Evolutionary conservation across 2,329 filamentous ascomycete genomes (phyloP).

Genomic region (Cordyceps cicadae): DNA sequence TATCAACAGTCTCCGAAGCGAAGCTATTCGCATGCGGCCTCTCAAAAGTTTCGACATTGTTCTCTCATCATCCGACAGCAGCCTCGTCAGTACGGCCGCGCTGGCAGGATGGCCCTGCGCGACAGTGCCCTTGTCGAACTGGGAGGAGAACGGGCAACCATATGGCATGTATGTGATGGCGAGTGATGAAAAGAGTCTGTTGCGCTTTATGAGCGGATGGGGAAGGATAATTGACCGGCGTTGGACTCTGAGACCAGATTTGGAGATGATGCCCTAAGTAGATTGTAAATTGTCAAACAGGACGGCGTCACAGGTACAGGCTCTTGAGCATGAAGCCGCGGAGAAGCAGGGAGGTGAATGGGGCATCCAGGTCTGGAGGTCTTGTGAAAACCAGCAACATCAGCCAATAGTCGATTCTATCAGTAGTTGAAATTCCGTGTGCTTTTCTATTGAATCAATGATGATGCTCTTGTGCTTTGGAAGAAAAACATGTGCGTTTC

Average conservation of each 20-base stretch:
- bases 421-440: too few species aligned
- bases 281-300: background rate
- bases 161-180: conserved; percentile 8
- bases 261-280: conserved; percentile 2
- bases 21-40: background rate
- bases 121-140: background rate
- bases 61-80: conserved; percentile 2
- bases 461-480: too few species aligned
- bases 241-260: background rate
- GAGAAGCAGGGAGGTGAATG: too few species aligned
- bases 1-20: background rate
- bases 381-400: too few species aligned
- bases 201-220: background rate
- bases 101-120: conserved; percentile 4
- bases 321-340: too few species aligned
- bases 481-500: too few species aligned
- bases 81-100: background rate
- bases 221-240: background rate
- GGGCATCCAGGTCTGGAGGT: too few species aligned
- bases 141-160: conserved; percentile 6
- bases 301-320: too few species aligned
- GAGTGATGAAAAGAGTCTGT: background rate
- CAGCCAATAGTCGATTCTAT: too few species aligned
- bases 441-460: too few species aligned
- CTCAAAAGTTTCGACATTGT: background rate